phyloP scores from a whole-genome alignment of 1,284 basidiomycete species.

The Ganoderma lingzhi region DNA sequence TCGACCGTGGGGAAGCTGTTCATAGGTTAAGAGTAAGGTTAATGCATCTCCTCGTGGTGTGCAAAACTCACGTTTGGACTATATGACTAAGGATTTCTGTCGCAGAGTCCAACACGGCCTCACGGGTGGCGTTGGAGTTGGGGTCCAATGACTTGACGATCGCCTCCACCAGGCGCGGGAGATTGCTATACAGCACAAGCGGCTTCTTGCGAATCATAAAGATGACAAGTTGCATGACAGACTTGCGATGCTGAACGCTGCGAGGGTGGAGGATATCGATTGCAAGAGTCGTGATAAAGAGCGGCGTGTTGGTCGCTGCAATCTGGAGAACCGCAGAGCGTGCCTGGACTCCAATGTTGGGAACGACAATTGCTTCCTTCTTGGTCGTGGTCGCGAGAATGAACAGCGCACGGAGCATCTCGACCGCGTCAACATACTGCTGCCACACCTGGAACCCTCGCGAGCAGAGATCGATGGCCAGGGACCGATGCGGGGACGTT shows the following conservation, averaged over 20 bases:
- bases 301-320: slow-evolving; percentile 82
- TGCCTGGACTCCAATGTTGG: slow-evolving; percentile 73
- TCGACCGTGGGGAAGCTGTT: slow-evolving; percentile 90
- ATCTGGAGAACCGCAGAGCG: slow-evolving; percentile 87
- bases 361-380: slow-evolving; percentile 72
- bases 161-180: slow-evolving; percentile 92
- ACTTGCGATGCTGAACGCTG: slow-evolving; percentile 82
- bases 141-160: slow-evolving; percentile 98
- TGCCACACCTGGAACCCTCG: slow-evolving; percentile 95
- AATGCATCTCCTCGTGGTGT: background rate
- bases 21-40: background rate
- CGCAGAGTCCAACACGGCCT: slow-evolving; percentile 89
- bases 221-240: slow-evolving; percentile 93
- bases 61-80: slow-evolving; percentile 77
- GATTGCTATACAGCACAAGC: slow-evolving; percentile 83
- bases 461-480: slow-evolving; percentile 91
- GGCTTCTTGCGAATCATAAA: slow-evolving; percentile 96
- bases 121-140: slow-evolving; percentile 82
- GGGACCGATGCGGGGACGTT: slow-evolving; percentile 65
- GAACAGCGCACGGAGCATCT: slow-evolving; percentile 88
- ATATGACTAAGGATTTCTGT: slow-evolving; percentile 94
- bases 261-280: slow-evolving; percentile 90
- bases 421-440: slow-evolving; percentile 92
- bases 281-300: slow-evolving; percentile 96
- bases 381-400: slow-evolving; percentile 76